A percentile compares a stretch with the other conserved stretches of the same genome.
Evolutionary conservation across 1,284 basidiomycete genomes (phyloP).

Genomic region (Cryptococcus hybrid): DNA sequence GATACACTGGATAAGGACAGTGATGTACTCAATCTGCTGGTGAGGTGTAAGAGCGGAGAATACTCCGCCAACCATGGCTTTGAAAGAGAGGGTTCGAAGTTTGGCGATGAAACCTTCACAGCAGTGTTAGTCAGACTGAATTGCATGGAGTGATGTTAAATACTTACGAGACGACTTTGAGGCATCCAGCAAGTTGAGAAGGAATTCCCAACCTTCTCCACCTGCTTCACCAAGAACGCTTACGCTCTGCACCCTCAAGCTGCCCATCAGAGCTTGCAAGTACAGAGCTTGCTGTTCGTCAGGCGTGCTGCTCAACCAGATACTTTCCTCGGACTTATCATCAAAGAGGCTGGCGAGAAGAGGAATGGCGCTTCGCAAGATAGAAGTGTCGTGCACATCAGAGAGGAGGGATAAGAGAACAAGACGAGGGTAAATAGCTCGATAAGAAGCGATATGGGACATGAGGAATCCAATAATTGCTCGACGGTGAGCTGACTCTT

Average conservation of each 20-base stretch:
- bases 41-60: conserved; percentile 26
- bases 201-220: conserved; percentile 23
- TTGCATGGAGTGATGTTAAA: background rate
- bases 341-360: conserved; percentile 51
- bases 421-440: conserved; percentile 56
- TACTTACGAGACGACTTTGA: background rate
- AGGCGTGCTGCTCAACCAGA: conserved; percentile 20
- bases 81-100: conserved; percentile 24
- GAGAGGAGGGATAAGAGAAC: conserved; percentile 62
- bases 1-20: conserved; percentile 30
- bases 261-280: conserved; percentile 21
- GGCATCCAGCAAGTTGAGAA: conserved; percentile 13
- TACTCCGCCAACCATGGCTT: conserved; percentile 33
- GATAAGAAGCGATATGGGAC: conserved; percentile 73
- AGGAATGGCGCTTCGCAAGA: conserved; percentile 63
- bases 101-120: background rate
- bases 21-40: conserved; percentile 30
- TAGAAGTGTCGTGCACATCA: conserved; percentile 63
- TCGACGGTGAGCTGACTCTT: conserved; percentile 66
- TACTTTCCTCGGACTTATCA: conserved; percentile 17
- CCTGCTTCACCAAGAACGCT: conserved; percentile 21
- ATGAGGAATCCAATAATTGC: conserved; percentile 74
- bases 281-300: conserved; percentile 19
- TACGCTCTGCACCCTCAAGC: conserved; percentile 19
- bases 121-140: background rate